These are phyloP conservation scores for Sugiyamaella floridensis DNA, from an alignment of 805 yeast species.

Conservation along the genomic window DNA sequence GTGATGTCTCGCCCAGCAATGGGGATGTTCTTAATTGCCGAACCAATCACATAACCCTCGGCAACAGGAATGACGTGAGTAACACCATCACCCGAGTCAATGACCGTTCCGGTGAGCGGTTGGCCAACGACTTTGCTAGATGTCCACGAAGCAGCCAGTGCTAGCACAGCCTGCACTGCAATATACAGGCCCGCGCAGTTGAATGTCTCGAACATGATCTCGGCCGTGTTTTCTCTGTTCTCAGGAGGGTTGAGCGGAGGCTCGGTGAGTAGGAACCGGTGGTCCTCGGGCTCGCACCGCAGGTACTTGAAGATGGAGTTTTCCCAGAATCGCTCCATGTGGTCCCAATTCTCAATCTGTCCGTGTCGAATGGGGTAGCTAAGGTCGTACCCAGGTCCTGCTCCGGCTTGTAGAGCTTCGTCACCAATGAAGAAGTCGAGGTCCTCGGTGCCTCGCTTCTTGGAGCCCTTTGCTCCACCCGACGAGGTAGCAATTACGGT, in stretches of 20 bases:
- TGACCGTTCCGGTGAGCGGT: slow-evolving; percentile 95
- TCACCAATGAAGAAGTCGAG: slow-evolving; percentile 92
- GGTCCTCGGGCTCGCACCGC: slow-evolving; percentile 98
- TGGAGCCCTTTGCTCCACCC: slow-evolving; percentile 32
- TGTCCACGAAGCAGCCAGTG: slow-evolving; percentile 98
- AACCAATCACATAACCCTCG: slow-evolving; percentile 97
- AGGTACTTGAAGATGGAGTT: slow-evolving; percentile 92
- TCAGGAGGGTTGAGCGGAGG: slow-evolving; percentile 99
- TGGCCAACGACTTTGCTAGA: slow-evolving; percentile 91
- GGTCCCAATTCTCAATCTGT: slow-evolving; percentile 98
- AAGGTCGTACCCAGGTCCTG: slow-evolving; percentile 80
- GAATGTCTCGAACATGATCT: slow-evolving; percentile 96
- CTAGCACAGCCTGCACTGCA: slow-evolving; percentile 98
- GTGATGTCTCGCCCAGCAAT: slow-evolving; percentile 99
- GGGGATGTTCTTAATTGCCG: slow-evolving; percentile 95
- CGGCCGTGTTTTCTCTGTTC: slow-evolving; percentile 97
- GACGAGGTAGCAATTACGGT: slow-evolving; percentile 81
- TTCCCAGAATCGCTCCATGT: slow-evolving; percentile 99
- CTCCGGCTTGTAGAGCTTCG: slow-evolving; percentile 88
- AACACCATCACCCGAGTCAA: slow-evolving; percentile 98
- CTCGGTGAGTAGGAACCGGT: slow-evolving; percentile 88
- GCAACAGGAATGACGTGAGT: slow-evolving; percentile 99
- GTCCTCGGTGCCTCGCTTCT: slow-evolving; percentile 87
- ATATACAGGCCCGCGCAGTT: slow-evolving; percentile 98
- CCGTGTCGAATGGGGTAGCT: slow-evolving; percentile 95